These are phyloP conservation scores for Allium cepa DNA, from an alignment of 106 monocot species.

Conservation along the genomic window DNA sequence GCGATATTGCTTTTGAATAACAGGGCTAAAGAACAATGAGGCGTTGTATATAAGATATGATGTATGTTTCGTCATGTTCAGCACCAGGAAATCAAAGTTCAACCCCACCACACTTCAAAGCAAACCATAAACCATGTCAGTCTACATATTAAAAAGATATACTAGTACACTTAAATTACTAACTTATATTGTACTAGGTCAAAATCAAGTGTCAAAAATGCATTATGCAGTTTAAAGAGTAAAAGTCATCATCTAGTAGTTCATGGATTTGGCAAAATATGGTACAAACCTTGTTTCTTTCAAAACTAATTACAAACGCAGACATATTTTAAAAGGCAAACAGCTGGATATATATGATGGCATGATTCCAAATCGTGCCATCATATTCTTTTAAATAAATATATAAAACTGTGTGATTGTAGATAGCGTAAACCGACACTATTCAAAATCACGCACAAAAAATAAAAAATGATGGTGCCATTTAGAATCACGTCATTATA, in stretches of 20 bases:
- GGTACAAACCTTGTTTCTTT: no score
- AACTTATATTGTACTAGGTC: not conserved
- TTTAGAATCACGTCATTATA: no score
- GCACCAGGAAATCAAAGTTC: slow-evolving; percentile 80
- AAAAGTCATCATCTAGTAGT: not conserved
- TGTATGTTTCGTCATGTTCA: slow-evolving; percentile 70
- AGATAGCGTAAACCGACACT: no score
- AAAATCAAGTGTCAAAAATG: not conserved
- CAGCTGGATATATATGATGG: no score
- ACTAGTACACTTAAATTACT: not conserved
- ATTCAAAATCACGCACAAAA: no score
- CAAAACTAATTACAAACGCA: no score
- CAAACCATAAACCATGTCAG: slow-evolving; percentile 10
- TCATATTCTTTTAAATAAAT: no score
- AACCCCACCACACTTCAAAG: slow-evolving; percentile 84
- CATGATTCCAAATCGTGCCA: no score
- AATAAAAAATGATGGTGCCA: no score
- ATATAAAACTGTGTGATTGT: no score
- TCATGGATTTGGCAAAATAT: not conserved
- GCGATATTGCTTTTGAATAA: slow-evolving; percentile 54
- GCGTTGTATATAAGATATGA: slow-evolving; percentile 74
- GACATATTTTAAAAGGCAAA: no score
- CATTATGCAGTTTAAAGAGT: not conserved
- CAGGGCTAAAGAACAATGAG: slow-evolving; percentile 56
- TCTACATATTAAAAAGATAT: not conserved